Base-by-base conservation (phyloP, 768 basidiomycete genomes). In the Holtermanniella nyarrowii region DNA sequence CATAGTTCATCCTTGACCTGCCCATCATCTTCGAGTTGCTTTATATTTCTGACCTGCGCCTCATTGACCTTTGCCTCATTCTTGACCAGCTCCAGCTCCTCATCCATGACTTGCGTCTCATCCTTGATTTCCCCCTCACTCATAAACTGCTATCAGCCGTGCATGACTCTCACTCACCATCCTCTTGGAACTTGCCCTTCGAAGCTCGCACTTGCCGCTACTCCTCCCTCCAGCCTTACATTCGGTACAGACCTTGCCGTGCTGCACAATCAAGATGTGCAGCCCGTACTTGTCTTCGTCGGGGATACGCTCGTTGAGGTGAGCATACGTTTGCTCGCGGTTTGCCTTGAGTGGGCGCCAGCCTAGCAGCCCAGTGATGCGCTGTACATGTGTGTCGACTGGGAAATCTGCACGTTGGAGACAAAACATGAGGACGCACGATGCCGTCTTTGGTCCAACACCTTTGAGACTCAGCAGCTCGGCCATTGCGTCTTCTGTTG, bases 361-460 rank as follows among this genome's bases (percentile, higher is more conserved):
- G 2, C 61, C 61, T n/a, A 69, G 49, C 47, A 66, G 54, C 3
- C 57, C 56, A 13, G 62, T 65, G 14, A 69, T 57, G 11, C 67
- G 60, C 42, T 57, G 57, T 1, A 69, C 67, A 44, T 69, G 67
- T 2, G 67, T 69, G 45, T 69, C 67, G 37, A 69, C 67, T 4
- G 67, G 62, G 42, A 69, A 69, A 42, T 55, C 55, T 18, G 59
- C 58, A 20, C 65, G 44, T 20, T 53, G 49, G 4, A 69, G 49
- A 46, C 63, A 63, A 51, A 66, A 69, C 22, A 69, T 48, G 42
- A 66, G 27, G 4, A 65, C 63, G 52, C 67, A 69, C 22, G 59
- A 58, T 3, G 67, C 62, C 0, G 67, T 69, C 47, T 69, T 69
- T 5, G 63, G 60, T 31, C 67, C 67, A 3, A 69, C 56, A 1